phyloP scores from a whole-genome alignment of 495 filamentous ascomycete genomes.

The Neurospora cerealis region DNA sequence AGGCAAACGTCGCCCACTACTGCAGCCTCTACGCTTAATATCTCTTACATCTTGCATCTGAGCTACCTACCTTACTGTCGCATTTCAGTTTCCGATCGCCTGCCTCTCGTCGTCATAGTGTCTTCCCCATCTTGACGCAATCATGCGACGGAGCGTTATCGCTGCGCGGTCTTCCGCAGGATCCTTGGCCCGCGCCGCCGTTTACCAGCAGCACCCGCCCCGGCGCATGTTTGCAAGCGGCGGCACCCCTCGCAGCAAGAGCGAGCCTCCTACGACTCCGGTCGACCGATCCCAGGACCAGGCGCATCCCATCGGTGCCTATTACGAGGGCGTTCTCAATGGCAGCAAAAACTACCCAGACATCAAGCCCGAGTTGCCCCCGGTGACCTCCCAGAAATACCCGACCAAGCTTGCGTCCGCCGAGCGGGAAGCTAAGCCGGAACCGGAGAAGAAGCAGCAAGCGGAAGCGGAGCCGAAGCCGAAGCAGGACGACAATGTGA shows the following conservation, averaged over 20 bases:
- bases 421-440: constrained; percentile 10
- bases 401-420: constrained; percentile 4
- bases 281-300: constrained; percentile 15
- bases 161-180: constrained; percentile 15
- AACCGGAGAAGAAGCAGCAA: constrained; percentile 14
- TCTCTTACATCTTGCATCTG: background rate
- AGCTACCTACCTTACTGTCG: background rate
- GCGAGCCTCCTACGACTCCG: constrained; percentile 10
- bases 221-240: constrained; percentile 16
- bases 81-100: background rate
- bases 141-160: constrained; percentile 19
- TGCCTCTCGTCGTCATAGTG: background rate
- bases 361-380: constrained; percentile 18
- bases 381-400: constrained; percentile 11
- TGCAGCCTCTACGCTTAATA: background rate
- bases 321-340: constrained; percentile 38
- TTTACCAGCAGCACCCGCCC: constrained; percentile 7
- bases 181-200: constrained; percentile 9
- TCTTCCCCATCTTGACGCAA: background rate
- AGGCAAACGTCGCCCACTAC: background rate
- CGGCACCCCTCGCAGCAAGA: constrained; percentile 1
- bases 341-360: constrained; percentile 26
- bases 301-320: constrained; percentile 27
- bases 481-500: constrained; percentile 1
- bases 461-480: constrained; percentile 17